Evolutionary conservation across 768 basidiomycete species (phyloP).

Genomic region (Termitomyces sp.): DNA sequence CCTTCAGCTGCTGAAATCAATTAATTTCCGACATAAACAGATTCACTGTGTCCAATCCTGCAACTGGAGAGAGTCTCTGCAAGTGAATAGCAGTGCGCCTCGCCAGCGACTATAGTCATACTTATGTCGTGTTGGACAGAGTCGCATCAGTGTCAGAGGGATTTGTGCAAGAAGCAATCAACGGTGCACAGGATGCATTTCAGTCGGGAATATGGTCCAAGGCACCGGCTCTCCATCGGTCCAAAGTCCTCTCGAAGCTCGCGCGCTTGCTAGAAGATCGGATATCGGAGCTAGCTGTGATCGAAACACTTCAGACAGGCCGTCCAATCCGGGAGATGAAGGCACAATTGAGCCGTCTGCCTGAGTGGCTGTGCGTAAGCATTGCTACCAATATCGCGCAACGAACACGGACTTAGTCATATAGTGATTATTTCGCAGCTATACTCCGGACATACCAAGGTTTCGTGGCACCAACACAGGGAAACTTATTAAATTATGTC

Average conservation of each 20-base stretch:
- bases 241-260: slow-evolving; percentile 58
- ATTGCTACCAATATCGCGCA: not conserved
- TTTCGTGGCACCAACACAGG: slow-evolving; percentile 75
- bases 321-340: slow-evolving; percentile 82
- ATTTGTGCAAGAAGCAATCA: slow-evolving; percentile 48
- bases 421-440: slow-evolving; percentile 74
- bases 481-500: slow-evolving; percentile 74
- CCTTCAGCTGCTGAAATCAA: not conserved
- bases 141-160: slow-evolving; percentile 47
- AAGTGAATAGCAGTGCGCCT: slow-evolving; percentile 34
- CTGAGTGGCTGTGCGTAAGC: slow-evolving; percentile 76
- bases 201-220: slow-evolving; percentile 71
- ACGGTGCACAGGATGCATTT: slow-evolving; percentile 53
- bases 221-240: slow-evolving; percentile 51
- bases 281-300: slow-evolving; percentile 51
- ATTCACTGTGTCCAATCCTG: slow-evolving; percentile 60
- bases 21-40: slow-evolving; percentile 22
- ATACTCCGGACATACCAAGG: slow-evolving; percentile 65
- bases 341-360: slow-evolving; percentile 69
- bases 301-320: slow-evolving; percentile 77
- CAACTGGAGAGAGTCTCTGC: slow-evolving; percentile 55
- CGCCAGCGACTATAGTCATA: not conserved
- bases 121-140: slow-evolving; percentile 26
- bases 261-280: slow-evolving; percentile 56
- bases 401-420: not conserved